phyloP scores from a whole-genome alignment of 306 rosid genomes.

The Castanea crenata region DNA sequence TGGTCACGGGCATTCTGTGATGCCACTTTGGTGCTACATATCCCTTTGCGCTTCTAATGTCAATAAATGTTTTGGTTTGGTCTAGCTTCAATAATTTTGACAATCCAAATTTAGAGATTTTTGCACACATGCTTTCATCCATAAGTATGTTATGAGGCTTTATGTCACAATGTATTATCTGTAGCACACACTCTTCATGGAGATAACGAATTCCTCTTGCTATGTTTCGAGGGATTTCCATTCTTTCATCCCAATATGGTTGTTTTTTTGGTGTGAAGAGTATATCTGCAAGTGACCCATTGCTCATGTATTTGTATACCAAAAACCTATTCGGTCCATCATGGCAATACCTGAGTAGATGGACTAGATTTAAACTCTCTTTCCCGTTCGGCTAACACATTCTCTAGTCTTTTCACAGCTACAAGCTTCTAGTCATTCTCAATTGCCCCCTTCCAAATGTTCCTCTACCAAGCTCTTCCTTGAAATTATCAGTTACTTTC shows the following conservation, averaged over 20 bases:
- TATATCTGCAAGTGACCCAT: constrained; percentile 23
- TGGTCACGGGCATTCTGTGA: not conserved
- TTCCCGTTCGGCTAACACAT: not conserved
- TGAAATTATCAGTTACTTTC: constrained; percentile 16
- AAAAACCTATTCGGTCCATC: constrained; percentile 25
- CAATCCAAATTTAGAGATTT: constrained; percentile 20
- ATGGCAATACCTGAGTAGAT: constrained; percentile 13
- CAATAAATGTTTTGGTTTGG: not conserved
- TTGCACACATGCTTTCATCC: constrained; percentile 15
- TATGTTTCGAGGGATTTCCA: not conserved
- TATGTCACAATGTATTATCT: no score
- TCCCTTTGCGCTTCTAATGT: constrained; percentile 26
- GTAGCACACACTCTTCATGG: no score
- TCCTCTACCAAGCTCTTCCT: constrained; percentile 33
- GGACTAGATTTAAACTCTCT: constrained; percentile 17
- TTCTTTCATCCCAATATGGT: constrained; percentile 21
- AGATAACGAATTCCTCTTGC: no score
- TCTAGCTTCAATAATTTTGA: constrained; percentile 24
- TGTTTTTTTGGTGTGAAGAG: constrained; percentile 12
- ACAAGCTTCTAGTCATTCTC: not conserved
- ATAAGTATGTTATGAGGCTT: constrained; percentile 17
- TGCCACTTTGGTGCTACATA: constrained; percentile 32
- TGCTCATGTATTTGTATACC: constrained; percentile 27
- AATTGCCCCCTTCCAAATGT: constrained; percentile 15
- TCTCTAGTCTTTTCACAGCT: constrained; percentile 18